phyloP scores from a whole-genome alignment of 1,139 yeast genomes.

The Diutina sp. region DNA sequence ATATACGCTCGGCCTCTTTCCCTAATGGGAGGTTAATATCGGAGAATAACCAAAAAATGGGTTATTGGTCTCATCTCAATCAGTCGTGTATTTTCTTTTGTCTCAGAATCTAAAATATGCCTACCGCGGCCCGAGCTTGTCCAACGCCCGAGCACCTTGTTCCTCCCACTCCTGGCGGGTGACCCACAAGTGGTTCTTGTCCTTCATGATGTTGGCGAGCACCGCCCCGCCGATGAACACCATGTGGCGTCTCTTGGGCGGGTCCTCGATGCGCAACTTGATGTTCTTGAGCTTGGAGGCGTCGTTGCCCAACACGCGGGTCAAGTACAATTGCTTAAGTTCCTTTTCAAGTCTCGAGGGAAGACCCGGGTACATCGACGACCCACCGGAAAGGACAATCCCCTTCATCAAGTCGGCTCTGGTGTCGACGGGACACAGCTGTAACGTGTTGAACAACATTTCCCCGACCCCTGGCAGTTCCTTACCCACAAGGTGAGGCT shows the following conservation, averaged over 20 bases:
- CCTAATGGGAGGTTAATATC: too few relatives aligned
- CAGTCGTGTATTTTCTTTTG: not conserved
- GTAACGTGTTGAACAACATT: conserved; percentile 79
- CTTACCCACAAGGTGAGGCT: conserved; percentile 91
- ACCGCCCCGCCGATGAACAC: conserved; percentile 99
- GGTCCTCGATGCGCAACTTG: conserved; percentile 95
- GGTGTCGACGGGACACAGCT: conserved; percentile 87
- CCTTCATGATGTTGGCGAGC: conserved; percentile 94
- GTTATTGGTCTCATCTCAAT: not conserved
- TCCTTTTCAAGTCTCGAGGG: conserved; percentile 94
- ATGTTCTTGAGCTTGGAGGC: conserved; percentile 79
- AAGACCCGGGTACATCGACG: conserved; percentile 97
- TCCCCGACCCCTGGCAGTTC: conserved; percentile 98
- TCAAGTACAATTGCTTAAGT: conserved; percentile 90
- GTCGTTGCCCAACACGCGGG: conserved; percentile 78
- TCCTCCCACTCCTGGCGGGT: conserved; percentile 96
- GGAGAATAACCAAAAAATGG: too few relatives aligned
- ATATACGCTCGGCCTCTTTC: too few relatives aligned
- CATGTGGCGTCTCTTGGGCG: conserved; percentile 98
- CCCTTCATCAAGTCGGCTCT: conserved; percentile 84
- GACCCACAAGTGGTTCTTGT: conserved; percentile 97
- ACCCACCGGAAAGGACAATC: conserved; percentile 92
- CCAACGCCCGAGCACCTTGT: conserved; percentile 76
- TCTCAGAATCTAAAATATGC: not conserved
- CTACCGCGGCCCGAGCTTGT: conserved; percentile 87